phyloP scores from a whole-genome alignment of 75 land plant species.

The Cryptomeria japonica region DNA sequence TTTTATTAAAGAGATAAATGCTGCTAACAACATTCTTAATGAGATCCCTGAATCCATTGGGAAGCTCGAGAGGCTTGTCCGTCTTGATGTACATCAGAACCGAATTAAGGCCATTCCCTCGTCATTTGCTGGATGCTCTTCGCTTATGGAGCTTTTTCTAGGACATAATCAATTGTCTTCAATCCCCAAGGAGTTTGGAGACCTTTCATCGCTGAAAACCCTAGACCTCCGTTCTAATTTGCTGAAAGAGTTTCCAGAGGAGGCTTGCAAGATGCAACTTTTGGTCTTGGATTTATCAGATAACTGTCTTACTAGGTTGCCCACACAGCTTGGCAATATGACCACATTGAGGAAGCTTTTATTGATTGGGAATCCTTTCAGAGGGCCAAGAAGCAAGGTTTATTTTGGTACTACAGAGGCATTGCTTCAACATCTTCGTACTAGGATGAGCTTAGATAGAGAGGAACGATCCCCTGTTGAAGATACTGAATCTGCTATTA shows the following conservation, averaged over 20 bases:
- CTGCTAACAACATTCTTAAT: conserved; percentile 63
- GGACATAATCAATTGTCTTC: conserved; percentile 68
- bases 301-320: conserved; percentile 77
- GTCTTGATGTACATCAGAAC: conserved; percentile 87
- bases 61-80: conserved; percentile 65
- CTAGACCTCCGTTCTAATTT: conserved; percentile 89
- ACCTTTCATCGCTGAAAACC: conserved; percentile 59
- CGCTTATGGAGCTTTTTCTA: conserved; percentile 71
- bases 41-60: conserved; percentile 75
- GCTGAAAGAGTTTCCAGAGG: conserved; percentile 77
- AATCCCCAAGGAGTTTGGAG: conserved; percentile 69
- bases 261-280: conserved; percentile 68
- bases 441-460: conserved; percentile 59
- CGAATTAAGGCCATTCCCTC: conserved; percentile 76
- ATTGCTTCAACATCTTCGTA: conserved; percentile 66
- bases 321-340: conserved; percentile 88
- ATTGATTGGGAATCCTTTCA: conserved; percentile 79
- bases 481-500: not conserved
- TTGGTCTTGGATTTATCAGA: conserved; percentile 87
- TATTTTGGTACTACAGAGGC: conserved; percentile 81
- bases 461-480: conserved; percentile 9
- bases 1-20: conserved; percentile 77
- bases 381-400: conserved; percentile 43
- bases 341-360: conserved; percentile 77
- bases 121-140: conserved; percentile 67